phyloP scores from a whole-genome alignment of 2,329 filamentous ascomycete species.

The Fusarium euwallaceae region DNA sequence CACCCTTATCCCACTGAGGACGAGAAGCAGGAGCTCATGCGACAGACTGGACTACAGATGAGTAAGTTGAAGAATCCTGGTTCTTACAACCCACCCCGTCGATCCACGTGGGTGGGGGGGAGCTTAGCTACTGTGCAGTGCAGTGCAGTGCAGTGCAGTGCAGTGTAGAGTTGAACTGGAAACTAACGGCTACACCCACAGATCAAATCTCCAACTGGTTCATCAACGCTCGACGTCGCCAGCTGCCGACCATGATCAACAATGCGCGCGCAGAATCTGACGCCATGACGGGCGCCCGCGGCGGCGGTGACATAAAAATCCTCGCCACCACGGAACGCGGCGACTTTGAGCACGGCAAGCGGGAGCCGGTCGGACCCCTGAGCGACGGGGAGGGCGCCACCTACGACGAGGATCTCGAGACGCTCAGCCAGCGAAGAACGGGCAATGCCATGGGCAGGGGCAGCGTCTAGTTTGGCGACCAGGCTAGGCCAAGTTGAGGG shows the following conservation, averaged over 20 bases:
- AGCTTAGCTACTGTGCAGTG: not conserved
- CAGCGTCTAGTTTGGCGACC: slow-evolving; percentile 54
- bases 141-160: not conserved
- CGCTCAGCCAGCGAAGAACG: slow-evolving; percentile 47
- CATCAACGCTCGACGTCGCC: slow-evolving; percentile 80
- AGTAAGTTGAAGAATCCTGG: slow-evolving; percentile 66
- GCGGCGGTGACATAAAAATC: slow-evolving; percentile 52
- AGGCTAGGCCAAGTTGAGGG: not conserved
- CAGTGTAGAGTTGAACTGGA: not conserved
- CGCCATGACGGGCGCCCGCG: slow-evolving; percentile 56
- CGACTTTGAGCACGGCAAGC: slow-evolving; percentile 55
- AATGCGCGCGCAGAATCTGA: slow-evolving; percentile 66
- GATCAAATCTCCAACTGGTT: slow-evolving; percentile 85
- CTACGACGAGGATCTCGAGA: slow-evolving; percentile 60
- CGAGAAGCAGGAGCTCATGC: slow-evolving; percentile 86
- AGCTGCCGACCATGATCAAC: slow-evolving; percentile 71
- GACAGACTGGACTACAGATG: slow-evolving; percentile 81
- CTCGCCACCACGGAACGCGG: slow-evolving; percentile 54
- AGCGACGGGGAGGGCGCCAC: slow-evolving; percentile 63
- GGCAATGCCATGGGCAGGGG: slow-evolving; percentile 58
- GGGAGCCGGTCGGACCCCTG: slow-evolving; percentile 53
- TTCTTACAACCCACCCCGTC: not conserved
- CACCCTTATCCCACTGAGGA: slow-evolving; percentile 92
- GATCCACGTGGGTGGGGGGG: not conserved
- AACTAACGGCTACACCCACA: slow-evolving; percentile 48